Conservation (phyloP, 306 rosid genomes). For the Malus sieversii region DNA sequence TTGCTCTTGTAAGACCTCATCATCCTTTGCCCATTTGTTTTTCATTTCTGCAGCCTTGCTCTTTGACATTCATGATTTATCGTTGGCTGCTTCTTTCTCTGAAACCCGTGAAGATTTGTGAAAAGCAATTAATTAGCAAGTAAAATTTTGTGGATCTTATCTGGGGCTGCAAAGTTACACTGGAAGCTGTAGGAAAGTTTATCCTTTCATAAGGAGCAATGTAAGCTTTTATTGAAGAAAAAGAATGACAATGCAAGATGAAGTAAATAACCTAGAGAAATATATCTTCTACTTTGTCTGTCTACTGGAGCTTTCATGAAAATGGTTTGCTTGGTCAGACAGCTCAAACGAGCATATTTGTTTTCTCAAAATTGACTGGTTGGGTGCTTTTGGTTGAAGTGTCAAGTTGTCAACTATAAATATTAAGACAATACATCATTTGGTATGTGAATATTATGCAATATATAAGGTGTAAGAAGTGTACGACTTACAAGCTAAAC, state of each 20-base stretch:
- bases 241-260: not conserved
- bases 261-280: not conserved
- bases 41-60: slow-evolving; percentile 15
- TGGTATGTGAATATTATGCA: not conserved
- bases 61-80: slow-evolving; percentile 1
- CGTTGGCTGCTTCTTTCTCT: not conserved
- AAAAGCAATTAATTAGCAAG: not conserved
- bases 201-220: not conserved
- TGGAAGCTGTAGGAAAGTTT: not conserved
- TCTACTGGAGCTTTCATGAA: not conserved
- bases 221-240: not conserved
- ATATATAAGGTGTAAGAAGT: not conserved
- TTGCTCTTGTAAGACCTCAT: slow-evolving; percentile 66
- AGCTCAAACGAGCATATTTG: not conserved
- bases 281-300: not conserved
- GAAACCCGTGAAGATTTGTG: not conserved
- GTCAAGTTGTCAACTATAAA: not conserved
- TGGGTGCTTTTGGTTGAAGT: not conserved
- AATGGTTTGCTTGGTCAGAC: not conserved
- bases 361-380: not conserved
- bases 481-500: not conserved
- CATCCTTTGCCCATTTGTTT: slow-evolving; percentile 8
- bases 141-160: not conserved
- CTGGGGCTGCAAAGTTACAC: not conserved
- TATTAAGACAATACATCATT: not conserved